Percentiles rank a stretch among this genome's conserved stretches.
phyloP scores from a whole-genome alignment of 2,329 filamentous ascomycete species.

The Fusarium sp. region DNA sequence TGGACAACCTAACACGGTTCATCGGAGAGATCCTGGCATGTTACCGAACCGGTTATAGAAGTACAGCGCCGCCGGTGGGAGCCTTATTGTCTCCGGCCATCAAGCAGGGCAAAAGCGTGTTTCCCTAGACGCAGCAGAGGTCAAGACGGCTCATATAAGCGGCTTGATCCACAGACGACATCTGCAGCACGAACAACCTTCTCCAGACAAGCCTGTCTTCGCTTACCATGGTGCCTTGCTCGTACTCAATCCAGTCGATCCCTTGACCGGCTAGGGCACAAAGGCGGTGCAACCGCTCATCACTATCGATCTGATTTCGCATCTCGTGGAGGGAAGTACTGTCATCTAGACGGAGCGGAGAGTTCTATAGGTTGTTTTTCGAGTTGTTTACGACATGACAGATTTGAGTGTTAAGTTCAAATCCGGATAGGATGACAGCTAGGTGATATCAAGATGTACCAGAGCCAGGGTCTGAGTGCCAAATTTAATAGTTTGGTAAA shows the following conservation, averaged over 20 bases:
- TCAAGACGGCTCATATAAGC: constrained; percentile 35
- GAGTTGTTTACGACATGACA: neutral
- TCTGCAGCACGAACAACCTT: neutral
- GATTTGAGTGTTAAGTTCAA: neutral
- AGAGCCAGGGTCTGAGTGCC: too few species aligned
- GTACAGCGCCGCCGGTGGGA: constrained; percentile 15
- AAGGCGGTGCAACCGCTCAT: neutral
- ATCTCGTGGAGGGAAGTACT: neutral
- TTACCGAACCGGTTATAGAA: neutral
- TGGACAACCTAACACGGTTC: too few species aligned
- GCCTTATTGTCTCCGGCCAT: constrained; percentile 27
- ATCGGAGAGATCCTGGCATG: neutral
- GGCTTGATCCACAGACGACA: constrained; percentile 31
- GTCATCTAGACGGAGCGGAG: neutral
- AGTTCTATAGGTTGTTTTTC: neutral
- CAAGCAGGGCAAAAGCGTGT: constrained; percentile 31
- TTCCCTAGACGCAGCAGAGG: constrained; percentile 34
- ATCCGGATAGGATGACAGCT: neutral
- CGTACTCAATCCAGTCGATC: neutral
- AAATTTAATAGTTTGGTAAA: neutral
- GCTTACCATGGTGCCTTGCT: neutral
- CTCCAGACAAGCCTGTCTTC: neutral
- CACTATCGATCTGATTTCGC: neutral
- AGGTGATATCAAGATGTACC: neutral
- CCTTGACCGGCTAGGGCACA: neutral